Base-by-base conservation (phyloP, 2,329 filamentous ascomycete genomes). In the Aspergillus melleus region DNA sequence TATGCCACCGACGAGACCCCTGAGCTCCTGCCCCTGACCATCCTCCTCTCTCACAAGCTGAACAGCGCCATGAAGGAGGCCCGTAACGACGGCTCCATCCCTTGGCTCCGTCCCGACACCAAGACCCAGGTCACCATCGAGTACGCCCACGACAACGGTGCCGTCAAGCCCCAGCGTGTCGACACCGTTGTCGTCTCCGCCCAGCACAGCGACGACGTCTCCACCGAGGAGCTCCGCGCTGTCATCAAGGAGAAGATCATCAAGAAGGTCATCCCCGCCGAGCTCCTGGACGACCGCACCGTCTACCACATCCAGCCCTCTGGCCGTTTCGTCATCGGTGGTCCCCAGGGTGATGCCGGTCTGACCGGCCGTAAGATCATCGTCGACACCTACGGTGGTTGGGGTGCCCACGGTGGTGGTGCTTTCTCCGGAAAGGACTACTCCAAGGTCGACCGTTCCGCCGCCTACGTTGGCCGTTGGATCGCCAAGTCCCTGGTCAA, bases 351-450 rank as follows among this genome's bases (percentile, higher is more conserved):
- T 88, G 95, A 99, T 74, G 95, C 95, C 74, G 95, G 95, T 87
- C 87, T 99, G 68, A 99, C 95, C 67, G 95, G 95, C 80, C 93
- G 95, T 76, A 99, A 99, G 89, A 99, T 99, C 87, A 90, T 97
- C 69, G 95, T 99, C 79, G 95, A 99, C 84, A 98, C 95, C 80
- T 99, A 99, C 84, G 95, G 95, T 85, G 95, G 95, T 75, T 98
- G 95, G 95, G 95, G 95, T 84, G 95, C 95, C 72, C 95, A 99
- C 86, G 95, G 95, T 86, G 95, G 95, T 86, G 95, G 95, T 90
- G 95, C 95, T 80, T 99, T 99, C 90, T 98, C 95, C 74, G 95
- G 95, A 76, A 99, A 99, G 90, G 95, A 99, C 81, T 99, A 97
- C 88, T 97, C 92, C 87, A 99, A 99, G 88, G 95, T 99, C 81